Evolutionary conservation across 208 protist genomes (phyloP), one percentile per base, ranked within the genome.

Genomic region (Strigomonas galati): DNA sequence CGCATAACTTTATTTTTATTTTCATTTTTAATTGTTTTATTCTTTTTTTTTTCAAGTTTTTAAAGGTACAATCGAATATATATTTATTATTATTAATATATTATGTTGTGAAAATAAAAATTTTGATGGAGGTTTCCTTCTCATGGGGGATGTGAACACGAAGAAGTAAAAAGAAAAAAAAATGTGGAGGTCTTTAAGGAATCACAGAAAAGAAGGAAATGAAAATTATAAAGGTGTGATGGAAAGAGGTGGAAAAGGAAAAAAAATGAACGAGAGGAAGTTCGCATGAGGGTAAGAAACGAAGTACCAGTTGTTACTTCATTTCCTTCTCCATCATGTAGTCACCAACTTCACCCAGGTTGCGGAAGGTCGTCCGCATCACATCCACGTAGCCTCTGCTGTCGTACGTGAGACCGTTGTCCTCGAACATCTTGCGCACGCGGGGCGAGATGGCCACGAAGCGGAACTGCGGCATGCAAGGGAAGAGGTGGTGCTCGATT

Each of bases 401-500:
- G 57, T 85, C 82, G 67, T 89, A 94, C 27, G 46, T 56, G 44
- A 88, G 75, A 0, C 79, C 83, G 70, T 93, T 87, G 27, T 74
- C 71, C 75, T 89, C 76, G 61, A 87, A 84, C 54, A 89, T 26
- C 56, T 62, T 62, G 14, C 65, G 62, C 49, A 93, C 83, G 23
- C 83, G 81, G 52, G 72, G 74, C 7, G 69, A 56, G 24, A 93
- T 54, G 62, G 65, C 40, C 28, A 77, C 70, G 55, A 89, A 87
- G 44, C 79, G 74, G 68, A 81, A 93, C 67, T 94, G 88, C 46
- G 88, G 88, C 88, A 94, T 91, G 55, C 58, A 74, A 3, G 88
- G 88, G 65, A 95, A 95, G 15, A 95, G 76, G 58, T 95, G 90
- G 68, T 95, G 90, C 72, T 92, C 84, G 55, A 95, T 82, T 75